A percentile compares a stretch with the other conserved stretches of the same genome.
These are phyloP conservation scores for Zygoascus ofunaensis DNA, from an alignment of 805 yeast species.

Conservation along the genomic window DNA sequence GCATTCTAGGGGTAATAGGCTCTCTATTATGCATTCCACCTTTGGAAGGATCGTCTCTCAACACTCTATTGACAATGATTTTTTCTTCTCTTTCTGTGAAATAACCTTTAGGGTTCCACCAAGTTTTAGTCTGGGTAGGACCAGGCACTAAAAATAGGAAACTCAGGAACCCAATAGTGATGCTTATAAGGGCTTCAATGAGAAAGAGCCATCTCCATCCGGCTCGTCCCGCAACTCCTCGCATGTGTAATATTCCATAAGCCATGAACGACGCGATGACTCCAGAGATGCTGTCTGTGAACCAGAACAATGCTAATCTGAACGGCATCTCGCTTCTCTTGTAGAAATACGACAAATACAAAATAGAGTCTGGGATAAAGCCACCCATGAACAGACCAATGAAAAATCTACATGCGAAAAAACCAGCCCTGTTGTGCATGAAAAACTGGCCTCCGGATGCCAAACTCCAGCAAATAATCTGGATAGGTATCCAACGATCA, in stretches of 20 bases:
- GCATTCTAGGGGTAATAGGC: conserved; percentile 35
- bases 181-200: conserved; percentile 48
- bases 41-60: conserved; percentile 54
- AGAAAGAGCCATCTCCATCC: conserved; percentile 61
- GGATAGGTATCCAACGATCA: conserved; percentile 54
- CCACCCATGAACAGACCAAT: conserved; percentile 55
- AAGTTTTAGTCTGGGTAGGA: conserved; percentile 40
- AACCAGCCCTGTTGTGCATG: conserved; percentile 34
- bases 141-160: conserved; percentile 44
- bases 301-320: conserved; percentile 48
- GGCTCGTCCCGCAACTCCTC: conserved; percentile 34
- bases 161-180: conserved; percentile 38
- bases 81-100: conserved; percentile 47
- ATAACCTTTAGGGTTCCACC: conserved; percentile 43
- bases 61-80: conserved; percentile 46
- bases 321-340: conserved; percentile 45
- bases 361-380: conserved; percentile 48
- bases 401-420: conserved; percentile 41
- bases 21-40: conserved; percentile 58
- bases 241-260: conserved; percentile 41
- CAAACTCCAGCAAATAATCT: conserved; percentile 46
- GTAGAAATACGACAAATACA: conserved; percentile 57
- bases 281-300: conserved; percentile 38
- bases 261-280: conserved; percentile 38
- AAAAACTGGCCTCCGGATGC: conserved; percentile 46